Evolutionary conservation across 78 protist species (phyloP).

Genomic region (Chrysochromulina parva): DNA sequence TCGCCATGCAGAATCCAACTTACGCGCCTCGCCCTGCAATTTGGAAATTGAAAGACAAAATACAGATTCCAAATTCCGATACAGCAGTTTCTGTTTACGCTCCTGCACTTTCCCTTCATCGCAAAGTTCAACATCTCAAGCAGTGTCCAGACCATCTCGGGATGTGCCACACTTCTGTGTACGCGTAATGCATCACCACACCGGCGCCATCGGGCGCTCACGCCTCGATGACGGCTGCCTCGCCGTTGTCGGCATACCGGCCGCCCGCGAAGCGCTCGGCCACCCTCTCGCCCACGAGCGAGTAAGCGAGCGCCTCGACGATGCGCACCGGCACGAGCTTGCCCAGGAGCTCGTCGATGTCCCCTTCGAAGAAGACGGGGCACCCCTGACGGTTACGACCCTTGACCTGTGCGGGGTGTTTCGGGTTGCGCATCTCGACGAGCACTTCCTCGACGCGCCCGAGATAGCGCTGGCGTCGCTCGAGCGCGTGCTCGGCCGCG

Average conservation of each 20-base stretch:
- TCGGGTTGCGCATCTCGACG: conserved; percentile 19
- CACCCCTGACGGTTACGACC: conserved; percentile 35
- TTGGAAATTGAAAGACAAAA: too few relatives aligned
- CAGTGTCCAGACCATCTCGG: too few relatives aligned
- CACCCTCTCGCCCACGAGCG: not conserved
- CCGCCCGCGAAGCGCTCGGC: not conserved
- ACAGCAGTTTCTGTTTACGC: too few relatives aligned
- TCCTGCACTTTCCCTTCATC: too few relatives aligned
- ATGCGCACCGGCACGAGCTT: conserved; percentile 22
- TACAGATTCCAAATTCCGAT: too few relatives aligned
- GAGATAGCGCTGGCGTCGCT: conserved; percentile 7
- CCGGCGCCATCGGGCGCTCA: not conserved
- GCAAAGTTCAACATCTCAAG: too few relatives aligned
- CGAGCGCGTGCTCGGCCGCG: conserved; percentile 1
- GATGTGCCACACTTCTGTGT: too few relatives aligned
- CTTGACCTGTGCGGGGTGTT: not conserved
- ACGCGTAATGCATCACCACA: too few relatives aligned
- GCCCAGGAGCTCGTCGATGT: conserved; percentile 25
- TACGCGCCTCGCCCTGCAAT: too few relatives aligned
- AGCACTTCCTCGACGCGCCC: conserved; percentile 38
- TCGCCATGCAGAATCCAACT: too few relatives aligned
- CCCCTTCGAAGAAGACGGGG: conserved; percentile 15
- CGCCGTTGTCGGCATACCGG: not conserved
- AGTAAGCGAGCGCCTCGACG: not conserved
- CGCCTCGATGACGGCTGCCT: not conserved